Evolutionary conservation across 2,329 filamentous ascomycete species (phyloP).

Genomic region (Nigrospora oryzae): DNA sequence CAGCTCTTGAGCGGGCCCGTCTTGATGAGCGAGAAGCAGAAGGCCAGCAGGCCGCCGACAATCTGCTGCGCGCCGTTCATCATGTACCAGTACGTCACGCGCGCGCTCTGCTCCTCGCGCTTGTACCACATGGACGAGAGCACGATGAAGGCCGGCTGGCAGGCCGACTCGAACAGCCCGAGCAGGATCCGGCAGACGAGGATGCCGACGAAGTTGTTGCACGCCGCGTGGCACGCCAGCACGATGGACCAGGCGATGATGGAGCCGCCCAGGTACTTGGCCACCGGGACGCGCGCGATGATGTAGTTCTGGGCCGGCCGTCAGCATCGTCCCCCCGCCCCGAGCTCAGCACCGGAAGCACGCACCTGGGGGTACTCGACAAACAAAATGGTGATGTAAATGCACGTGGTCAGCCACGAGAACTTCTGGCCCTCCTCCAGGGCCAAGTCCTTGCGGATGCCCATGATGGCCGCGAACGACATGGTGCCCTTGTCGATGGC

Average conservation of each 20-base stretch:
- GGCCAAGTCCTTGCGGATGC: conserved; percentile 41
- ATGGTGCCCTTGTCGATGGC: conserved; percentile 61
- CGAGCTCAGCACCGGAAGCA: neutral
- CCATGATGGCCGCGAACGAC: conserved; percentile 58
- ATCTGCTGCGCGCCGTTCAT: conserved; percentile 71
- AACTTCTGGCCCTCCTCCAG: conserved; percentile 43
- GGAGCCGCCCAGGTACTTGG: conserved; percentile 56
- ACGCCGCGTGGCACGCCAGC: conserved; percentile 53
- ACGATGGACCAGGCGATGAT: conserved; percentile 57
- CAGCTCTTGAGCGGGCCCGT: conserved; percentile 49
- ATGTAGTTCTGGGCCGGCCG: conserved; percentile 30
- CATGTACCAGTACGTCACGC: conserved; percentile 68
- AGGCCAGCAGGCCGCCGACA: conserved; percentile 62
- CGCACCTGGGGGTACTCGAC: conserved; percentile 60
- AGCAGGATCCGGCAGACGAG: conserved; percentile 55
- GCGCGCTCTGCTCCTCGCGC: conserved; percentile 56
- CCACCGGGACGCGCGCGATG: conserved; percentile 56
- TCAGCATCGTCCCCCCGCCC: neutral
- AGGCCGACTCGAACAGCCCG: conserved; percentile 63
- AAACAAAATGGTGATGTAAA: conserved; percentile 62
- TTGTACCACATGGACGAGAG: conserved; percentile 65
- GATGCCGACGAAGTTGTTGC: conserved; percentile 50
- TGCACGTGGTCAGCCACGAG: conserved; percentile 65
- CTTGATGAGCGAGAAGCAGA: conserved; percentile 49
- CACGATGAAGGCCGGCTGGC: conserved; percentile 60